A percentile compares a stretch with the other conserved stretches of the same genome.
Evolutionary conservation across 495 filamentous ascomycete species (phyloP).

Genomic region (Penicillium parvum): DNA sequence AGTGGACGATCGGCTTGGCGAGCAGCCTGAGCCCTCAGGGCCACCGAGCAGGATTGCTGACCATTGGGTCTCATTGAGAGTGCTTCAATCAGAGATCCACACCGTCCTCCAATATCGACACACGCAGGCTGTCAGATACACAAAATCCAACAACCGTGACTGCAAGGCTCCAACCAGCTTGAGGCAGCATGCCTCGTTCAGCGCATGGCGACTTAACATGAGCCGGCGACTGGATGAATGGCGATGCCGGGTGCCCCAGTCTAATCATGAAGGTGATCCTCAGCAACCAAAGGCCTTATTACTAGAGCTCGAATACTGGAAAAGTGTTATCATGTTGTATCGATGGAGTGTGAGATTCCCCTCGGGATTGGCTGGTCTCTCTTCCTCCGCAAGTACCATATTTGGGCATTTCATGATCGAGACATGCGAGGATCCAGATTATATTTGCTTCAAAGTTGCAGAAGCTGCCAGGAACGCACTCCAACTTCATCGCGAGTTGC

Average conservation of each 20-base stretch:
- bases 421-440: slow-evolving; percentile 76
- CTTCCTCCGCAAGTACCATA: slow-evolving; percentile 63
- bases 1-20: slow-evolving; percentile 84
- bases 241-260: too few species aligned
- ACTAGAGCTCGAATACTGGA: slow-evolving; percentile 94
- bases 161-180: slow-evolving; percentile 74
- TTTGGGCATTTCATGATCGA: slow-evolving; percentile 54
- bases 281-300: slow-evolving; percentile 70
- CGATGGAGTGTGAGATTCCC: slow-evolving; percentile 88
- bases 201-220: slow-evolving; percentile 83
- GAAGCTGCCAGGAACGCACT: slow-evolving; percentile 92
- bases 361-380: slow-evolving; percentile 72
- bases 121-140: slow-evolving; percentile 43
- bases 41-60: slow-evolving; percentile 70
- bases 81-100: slow-evolving; percentile 91
- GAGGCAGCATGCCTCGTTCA: too few species aligned
- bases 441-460: slow-evolving; percentile 87
- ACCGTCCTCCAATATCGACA: slow-evolving; percentile 91
- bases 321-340: slow-evolving; percentile 93
- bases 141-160: slow-evolving; percentile 66
- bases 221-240: slow-evolving; percentile 80
- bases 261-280: too few species aligned
- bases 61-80: slow-evolving; percentile 84
- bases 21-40: slow-evolving; percentile 67
- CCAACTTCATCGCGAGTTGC: slow-evolving; percentile 83